Evolutionary conservation across 345 rosid species (phyloP).

Genomic region (Eucalyptus cloeziana): DNA sequence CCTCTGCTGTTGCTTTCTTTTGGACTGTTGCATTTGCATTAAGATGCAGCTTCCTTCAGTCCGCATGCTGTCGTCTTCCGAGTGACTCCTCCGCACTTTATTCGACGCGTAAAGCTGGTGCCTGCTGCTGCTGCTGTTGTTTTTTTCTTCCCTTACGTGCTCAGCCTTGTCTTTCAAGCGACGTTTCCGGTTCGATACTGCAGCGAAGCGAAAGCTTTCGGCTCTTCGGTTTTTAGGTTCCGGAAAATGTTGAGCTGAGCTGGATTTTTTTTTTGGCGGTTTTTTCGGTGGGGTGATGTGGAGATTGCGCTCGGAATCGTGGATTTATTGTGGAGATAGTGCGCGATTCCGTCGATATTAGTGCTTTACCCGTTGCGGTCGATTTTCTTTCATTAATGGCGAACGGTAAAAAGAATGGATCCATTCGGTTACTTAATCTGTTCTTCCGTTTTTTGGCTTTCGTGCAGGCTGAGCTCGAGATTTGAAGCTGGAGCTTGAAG

Average conservation of each 20-base stretch:
- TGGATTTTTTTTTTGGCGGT: not conserved
- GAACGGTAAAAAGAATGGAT: not conserved
- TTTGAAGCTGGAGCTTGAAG: not conserved
- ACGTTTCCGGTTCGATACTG: not conserved
- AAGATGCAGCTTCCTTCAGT: not conserved
- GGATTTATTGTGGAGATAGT: not conserved
- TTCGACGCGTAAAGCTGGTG: not conserved
- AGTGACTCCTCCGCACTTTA: not conserved
- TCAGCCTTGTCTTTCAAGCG: not conserved
- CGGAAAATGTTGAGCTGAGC: not conserved
- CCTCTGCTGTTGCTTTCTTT: not conserved
- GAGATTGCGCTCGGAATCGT: not conserved
- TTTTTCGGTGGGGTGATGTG: not conserved
- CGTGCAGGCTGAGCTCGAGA: not conserved
- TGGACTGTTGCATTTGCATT: not conserved
- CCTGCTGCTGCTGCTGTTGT: not conserved
- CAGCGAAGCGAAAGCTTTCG: not conserved
- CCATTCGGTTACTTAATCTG: not conserved
- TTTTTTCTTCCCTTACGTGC: not conserved
- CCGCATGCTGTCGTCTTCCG: not conserved
- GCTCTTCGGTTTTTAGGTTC: not conserved
- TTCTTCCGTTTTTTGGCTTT: not conserved
- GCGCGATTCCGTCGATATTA: not conserved
- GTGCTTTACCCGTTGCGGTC: not conserved
- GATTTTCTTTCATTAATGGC: not conserved